Evolutionary conservation across 2,329 filamentous ascomycete genomes (phyloP).

Genomic region (Colletotrichum agaves): DNA sequence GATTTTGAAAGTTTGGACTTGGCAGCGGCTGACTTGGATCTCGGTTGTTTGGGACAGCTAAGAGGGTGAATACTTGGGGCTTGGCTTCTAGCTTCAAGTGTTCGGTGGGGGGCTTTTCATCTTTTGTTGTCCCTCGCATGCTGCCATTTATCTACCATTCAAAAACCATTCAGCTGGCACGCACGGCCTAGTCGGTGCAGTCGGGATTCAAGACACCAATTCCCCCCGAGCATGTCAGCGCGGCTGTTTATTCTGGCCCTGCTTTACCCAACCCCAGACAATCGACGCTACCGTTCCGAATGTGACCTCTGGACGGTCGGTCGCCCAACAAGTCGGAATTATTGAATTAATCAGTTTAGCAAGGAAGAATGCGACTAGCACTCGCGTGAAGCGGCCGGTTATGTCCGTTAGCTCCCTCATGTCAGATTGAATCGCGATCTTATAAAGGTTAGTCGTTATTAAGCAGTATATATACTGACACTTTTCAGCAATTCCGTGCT

Average conservation of each 20-base stretch:
- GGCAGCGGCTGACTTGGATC: too few relatives aligned
- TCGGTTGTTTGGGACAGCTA: too few relatives aligned
- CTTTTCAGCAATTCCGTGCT: not conserved
- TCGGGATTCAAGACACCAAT: constrained; percentile 13
- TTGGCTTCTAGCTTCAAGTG: too few relatives aligned
- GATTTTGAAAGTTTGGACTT: too few relatives aligned
- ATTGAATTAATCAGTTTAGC: constrained; percentile 17
- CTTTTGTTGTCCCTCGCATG: constrained; percentile 24
- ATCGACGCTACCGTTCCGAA: constrained; percentile 20
- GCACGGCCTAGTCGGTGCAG: not conserved
- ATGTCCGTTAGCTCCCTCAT: not conserved
- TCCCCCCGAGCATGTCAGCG: constrained; percentile 25
- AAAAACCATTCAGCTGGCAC: not conserved
- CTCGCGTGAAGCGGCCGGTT: not conserved
- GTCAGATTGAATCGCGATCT: not conserved
- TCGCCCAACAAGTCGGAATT: not conserved
- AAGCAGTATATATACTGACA: constrained; percentile 7
- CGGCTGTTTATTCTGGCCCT: not conserved
- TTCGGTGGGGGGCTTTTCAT: not conserved
- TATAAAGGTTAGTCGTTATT: constrained; percentile 6
- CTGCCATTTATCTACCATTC: not conserved
- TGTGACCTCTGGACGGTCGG: constrained; percentile 11
- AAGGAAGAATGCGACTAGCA: constrained; percentile 12
- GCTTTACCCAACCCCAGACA: not conserved
- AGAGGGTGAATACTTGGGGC: too few relatives aligned